These are phyloP conservation scores for Protomyces inouyei DNA, from an alignment of 1,139 yeast genomes.

Conservation along the genomic window DNA sequence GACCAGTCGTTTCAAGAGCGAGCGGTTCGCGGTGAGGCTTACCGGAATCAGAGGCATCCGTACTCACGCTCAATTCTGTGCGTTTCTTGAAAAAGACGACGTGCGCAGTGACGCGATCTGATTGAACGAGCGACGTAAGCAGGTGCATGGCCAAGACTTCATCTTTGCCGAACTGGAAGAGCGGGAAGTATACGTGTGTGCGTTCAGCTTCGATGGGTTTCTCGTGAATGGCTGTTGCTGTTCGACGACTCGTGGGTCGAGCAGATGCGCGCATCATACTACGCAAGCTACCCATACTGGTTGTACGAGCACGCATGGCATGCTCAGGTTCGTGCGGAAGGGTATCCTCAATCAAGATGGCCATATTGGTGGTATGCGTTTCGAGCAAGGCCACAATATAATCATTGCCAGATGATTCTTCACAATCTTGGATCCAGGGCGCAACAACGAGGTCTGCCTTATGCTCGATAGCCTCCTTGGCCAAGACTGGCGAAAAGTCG, in stretches of 20 bases:
- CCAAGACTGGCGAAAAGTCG: constrained; percentile 20
- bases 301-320: constrained; percentile 7
- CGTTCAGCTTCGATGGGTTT: constrained; percentile 7
- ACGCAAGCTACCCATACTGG: constrained; percentile 20
- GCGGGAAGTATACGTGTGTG: constrained; percentile 27
- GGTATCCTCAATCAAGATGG: constrained; percentile 15
- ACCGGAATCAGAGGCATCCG: background rate
- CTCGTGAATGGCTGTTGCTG: background rate
- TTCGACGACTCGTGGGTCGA: background rate
- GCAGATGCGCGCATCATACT: constrained; percentile 2
- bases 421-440: constrained; percentile 28
- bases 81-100: constrained; percentile 13
- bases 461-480: constrained; percentile 12
- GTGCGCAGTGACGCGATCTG: constrained; percentile 27
- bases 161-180: constrained; percentile 27
- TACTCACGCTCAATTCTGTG: background rate
- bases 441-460: constrained; percentile 24
- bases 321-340: background rate
- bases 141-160: constrained; percentile 25
- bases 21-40: background rate
- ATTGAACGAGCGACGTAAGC: constrained; percentile 13
- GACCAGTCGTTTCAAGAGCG: background rate
- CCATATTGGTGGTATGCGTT: constrained; percentile 4
- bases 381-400: constrained; percentile 13
- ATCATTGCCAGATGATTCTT: constrained; percentile 24